Base-by-base conservation (phyloP, 495 filamentous ascomycete genomes). In the Echria macrotheca region DNA sequence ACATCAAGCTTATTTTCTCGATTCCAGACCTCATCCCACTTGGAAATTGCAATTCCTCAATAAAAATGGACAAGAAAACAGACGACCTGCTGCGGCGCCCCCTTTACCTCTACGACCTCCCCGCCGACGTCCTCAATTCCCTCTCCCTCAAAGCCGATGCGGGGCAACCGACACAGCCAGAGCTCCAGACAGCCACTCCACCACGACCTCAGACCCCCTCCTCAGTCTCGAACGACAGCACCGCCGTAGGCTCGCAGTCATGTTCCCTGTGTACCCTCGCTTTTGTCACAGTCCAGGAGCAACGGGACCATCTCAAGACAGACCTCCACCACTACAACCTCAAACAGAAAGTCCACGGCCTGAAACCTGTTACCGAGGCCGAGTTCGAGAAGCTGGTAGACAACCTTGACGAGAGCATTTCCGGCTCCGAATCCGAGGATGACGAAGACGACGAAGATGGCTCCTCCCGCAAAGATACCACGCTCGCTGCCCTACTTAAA, bases 271-370 rank as follows among this genome's bases (percentile, higher is more conserved):
- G 93, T 68, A 74, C 76, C 24, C 72, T 87, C 14, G 69, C 75
- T 0, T 93, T 87, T 56, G 54, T 66, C 21, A 84, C 72, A 21
- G 81, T 95, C 21, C 75, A 83, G 56, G 90, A 96, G 43, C 94
- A 98, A 57, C 79, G 86, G 36, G 75, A 78, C 44, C 93, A 98
- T 70, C 81, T 86, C 21, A 83, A 84, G 45, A 95, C 91, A n/a
- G 93, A 98, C 64, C 75, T 91, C 38, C 93, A 98, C 66, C 77
- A 84, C 46, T 97, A 96, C 66, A 98, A 98, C 62, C 63, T 96
- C 40, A 96, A 95, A 65, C 88, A 87, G 60, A 91, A 87, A 69
- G 66, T 95, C 26, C 76, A 83, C 44, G 87, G 86, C 0, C 75
- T 71, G 37, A 72, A 70, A 9, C 70, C 82, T 0, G 82, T 96